Evolutionary conservation across 2,329 filamentous ascomycete genomes (phyloP), one percentile per base, ranked within the genome.

Genomic region (Ophiostoma australiae): DNA sequence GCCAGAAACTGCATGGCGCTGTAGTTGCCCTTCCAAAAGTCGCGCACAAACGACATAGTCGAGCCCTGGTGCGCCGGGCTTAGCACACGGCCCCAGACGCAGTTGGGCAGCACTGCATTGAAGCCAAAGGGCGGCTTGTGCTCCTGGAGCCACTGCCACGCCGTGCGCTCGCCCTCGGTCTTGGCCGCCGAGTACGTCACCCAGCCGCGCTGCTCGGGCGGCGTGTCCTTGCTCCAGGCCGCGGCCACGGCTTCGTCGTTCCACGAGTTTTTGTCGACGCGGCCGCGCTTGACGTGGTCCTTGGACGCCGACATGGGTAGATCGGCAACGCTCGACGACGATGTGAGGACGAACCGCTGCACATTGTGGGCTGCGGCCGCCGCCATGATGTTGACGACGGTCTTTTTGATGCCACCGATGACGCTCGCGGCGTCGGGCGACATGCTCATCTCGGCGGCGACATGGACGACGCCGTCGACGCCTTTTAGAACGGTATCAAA

Each of bases 11-110:
- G 31, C 27, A 65, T 33, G 17, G n/a, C 61, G 33, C 27, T 20
- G 61, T 65, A 33, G 27, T 65, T 33, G 15, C 61, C 61, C 33
- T 65, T 65, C 61, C 61, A 65, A 33, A 65, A 65, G 31, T 33
- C 27, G 31, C 61, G 61, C 17, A 65, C 17, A 1, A 65, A 35
- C 17, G 31, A 33, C 31, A 37, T 37, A 8, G 61, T 65, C 15
- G 61, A 65, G 33, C 31, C 61, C 31, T 65, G 61, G 31, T 65
- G 7, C 15, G 15, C 61, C n/a, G 61, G 61, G 17, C 13, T 37
- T 17, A 65, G 31, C 6, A 65, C 61, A 13, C 61, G 27, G 15
- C 61, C 61, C 61, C 61, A 37, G 27, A 37, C 17, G 5, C 31
- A 33, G 15, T 65, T 37, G 61, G 61, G 61, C 61, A 65, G 33